Percentiles rank a stretch among this genome's conserved stretches.
phyloP scores from a whole-genome alignment of 2,329 filamentous ascomycete genomes.

The Aspergillus bombycis region DNA sequence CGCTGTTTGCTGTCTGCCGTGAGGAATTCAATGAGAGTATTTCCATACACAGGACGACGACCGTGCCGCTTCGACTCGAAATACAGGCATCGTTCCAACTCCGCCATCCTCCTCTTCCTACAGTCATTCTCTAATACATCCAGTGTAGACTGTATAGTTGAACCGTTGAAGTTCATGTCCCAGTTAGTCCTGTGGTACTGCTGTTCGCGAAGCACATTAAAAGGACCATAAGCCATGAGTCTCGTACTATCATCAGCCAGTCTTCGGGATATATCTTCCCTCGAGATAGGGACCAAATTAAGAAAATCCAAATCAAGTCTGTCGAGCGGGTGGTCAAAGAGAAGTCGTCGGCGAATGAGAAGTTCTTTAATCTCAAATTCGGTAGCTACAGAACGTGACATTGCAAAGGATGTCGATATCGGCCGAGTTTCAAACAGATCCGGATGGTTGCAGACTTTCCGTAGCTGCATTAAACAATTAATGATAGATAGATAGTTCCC shows the following conservation, averaged over 20 bases:
- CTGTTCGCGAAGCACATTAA: constrained; percentile 72
- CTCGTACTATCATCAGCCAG: constrained; percentile 60
- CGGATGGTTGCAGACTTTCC: constrained; percentile 98
- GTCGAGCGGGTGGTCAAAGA: constrained; percentile 65
- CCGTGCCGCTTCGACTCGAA: constrained; percentile 80
- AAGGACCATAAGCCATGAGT: constrained; percentile 69
- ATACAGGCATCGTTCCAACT: constrained; percentile 79
- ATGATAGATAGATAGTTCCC: constrained; percentile 98
- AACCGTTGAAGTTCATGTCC: constrained; percentile 66
- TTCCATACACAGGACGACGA: constrained; percentile 79
- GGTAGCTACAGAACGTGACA: constrained; percentile 75
- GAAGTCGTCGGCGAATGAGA: constrained; percentile 67
- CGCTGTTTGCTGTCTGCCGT: constrained; percentile 65
- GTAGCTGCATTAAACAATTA: constrained; percentile 95
- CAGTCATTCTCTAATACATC: constrained; percentile 72
- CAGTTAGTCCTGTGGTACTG: constrained; percentile 62
- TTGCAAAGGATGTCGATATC: constrained; percentile 95
- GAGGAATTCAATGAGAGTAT: constrained; percentile 73
- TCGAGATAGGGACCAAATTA: constrained; percentile 73
- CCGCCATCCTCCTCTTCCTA: constrained; percentile 71
- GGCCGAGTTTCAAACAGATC: constrained; percentile 95
- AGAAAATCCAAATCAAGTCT: constrained; percentile 74
- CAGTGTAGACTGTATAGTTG: constrained; percentile 70
- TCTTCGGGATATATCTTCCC: constrained; percentile 66
- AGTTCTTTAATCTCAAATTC: constrained; percentile 74